These are phyloP conservation scores for Coniochaeta pulveracea DNA, from an alignment of 2,329 filamentous ascomycete genomes.

Conservation along the genomic window DNA sequence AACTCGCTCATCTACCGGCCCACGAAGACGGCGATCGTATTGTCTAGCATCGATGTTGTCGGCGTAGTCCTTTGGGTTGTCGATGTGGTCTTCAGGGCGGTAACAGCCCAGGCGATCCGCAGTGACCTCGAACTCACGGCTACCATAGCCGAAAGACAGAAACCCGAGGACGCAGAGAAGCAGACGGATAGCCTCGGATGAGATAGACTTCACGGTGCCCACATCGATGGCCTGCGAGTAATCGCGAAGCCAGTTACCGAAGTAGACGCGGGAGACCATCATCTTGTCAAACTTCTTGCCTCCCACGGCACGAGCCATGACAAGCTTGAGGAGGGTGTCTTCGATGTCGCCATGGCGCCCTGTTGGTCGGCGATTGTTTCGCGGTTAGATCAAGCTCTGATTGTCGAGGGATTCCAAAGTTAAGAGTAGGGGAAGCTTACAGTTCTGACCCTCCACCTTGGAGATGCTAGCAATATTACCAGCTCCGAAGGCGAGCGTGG, in stretches of 20 bases:
- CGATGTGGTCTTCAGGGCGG: constrained; percentile 70
- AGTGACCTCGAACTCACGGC: constrained; percentile 78
- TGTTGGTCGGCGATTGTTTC: constrained; percentile 16
- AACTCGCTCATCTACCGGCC: constrained; percentile 63
- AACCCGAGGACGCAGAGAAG: constrained; percentile 84
- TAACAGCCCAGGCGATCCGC: constrained; percentile 70
- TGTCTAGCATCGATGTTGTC: constrained; percentile 77
- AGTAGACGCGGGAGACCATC: constrained; percentile 82
- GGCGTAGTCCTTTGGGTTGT: constrained; percentile 72
- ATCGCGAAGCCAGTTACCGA: constrained; percentile 90
- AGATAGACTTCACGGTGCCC: constrained; percentile 82
- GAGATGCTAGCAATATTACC: constrained; percentile 79
- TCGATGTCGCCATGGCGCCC: constrained; percentile 88
- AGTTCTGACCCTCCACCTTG: constrained; percentile 76
- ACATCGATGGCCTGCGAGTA: constrained; percentile 93
- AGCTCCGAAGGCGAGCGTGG: constrained; percentile 70
- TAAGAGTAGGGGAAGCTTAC: constrained; percentile 25
- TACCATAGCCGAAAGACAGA: constrained; percentile 76
- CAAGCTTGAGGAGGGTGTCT: constrained; percentile 68
- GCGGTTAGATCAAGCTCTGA: too few relatives aligned
- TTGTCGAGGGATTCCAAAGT: constrained; percentile 5
- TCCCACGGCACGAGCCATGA: constrained; percentile 47
- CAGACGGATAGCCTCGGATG: constrained; percentile 81
- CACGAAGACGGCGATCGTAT: constrained; percentile 73
- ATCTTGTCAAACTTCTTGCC: constrained; percentile 83